Base-by-base conservation (phyloP, 192 early-diverging fungal species). In the Gigaspora rosea region DNA sequence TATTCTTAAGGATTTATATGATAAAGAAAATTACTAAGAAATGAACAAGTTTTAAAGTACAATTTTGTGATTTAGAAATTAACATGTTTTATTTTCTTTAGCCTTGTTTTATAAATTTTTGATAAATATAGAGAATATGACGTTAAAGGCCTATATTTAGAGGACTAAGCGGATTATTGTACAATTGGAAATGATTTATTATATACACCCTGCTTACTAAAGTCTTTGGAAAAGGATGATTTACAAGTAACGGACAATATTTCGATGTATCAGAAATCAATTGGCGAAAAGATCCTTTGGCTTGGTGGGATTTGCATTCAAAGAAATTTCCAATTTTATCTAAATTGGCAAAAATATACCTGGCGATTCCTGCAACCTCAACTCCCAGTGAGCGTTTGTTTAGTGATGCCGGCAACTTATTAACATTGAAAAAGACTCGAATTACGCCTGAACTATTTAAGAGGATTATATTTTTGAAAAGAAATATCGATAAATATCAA, bases 401-500 rank as follows among this genome's bases (percentile, higher is more conserved):
- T 27, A 16, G 33, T 36, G 63, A 65, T 65, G 63, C 63, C 32
- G 6, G 63, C 10, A 65, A 65, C 36, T 46, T 36, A 36, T 27
- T 65, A 32, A 65, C 27, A 65, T 11, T 18, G 3, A 65, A 65
- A 46, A 65, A 22, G 16, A 65, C 63, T 0, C 10, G 5, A 18
- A 36, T 65, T 65, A 27, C 15, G 8, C 27, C 63, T 46, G 63
- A 65, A 10, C 27, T 65, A 6, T 36, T 33, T 16, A 18, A 65
- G 32, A 33, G 36, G 27, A 36, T 33, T 6, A 36, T 65, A 22
- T 65, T 65, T 65, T 65, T 65, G 32, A 65, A 65, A 22, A 65
- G 63, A 65, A 65, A 65, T 65, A 36, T 46, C 2, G 63, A 65
- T 13, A 15, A 65, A 6, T 33, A 16, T 46, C 33, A 65, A 65